Base-by-base conservation (phyloP, 208 protist species). In the Porcisia deanei region DNA sequence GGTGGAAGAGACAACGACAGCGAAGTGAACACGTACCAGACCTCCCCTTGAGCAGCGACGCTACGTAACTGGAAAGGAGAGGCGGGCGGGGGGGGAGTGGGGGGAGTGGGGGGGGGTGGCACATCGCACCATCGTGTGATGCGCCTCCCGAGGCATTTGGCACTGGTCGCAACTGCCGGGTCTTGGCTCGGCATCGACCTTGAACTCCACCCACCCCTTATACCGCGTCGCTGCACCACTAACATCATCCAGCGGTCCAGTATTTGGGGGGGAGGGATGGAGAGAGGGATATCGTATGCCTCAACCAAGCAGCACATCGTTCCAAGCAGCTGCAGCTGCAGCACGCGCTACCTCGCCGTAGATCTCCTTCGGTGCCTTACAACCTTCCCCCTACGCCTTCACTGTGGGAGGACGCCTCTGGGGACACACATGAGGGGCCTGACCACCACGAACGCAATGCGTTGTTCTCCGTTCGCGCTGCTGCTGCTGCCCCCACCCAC, bases 171-270 rank as follows among this genome's bases (percentile, higher is more conserved):
- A 90, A 78, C 71, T 88, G 85, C 49, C 80, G 85, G 59, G 86
- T 94, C 30, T 60, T 92, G 90, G 88, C 85, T 94, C 65, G 90
- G 88, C 34, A 82, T 82, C 20, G 90, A 94, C 58, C 71, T 89
- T 6, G 80, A 91, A 43, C 86, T 88, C 77, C 86, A 78, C 82
- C 80, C 83, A 30, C 30, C 30, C 30, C 30, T 30, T 30, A 30
- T 30, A 30, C 30, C 30, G 30, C 30, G 30, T 30, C 30, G 30
- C 30, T 30, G 30, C 30, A 30, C 30, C 30, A 30, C 30, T 30
- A 30, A 0, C 30, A 30, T 30, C 30, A 30, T 30, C 30, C 30
- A 30, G 30, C 30, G 30, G 30, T 30, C 30, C 30, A 30, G 0
- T 30, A 30, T 30, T 30, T 30, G 0, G 30, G 30, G 30, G 30